Base-by-base conservation (phyloP, 441 rosid genomes). In the Metrosideros polymorpha region DNA sequence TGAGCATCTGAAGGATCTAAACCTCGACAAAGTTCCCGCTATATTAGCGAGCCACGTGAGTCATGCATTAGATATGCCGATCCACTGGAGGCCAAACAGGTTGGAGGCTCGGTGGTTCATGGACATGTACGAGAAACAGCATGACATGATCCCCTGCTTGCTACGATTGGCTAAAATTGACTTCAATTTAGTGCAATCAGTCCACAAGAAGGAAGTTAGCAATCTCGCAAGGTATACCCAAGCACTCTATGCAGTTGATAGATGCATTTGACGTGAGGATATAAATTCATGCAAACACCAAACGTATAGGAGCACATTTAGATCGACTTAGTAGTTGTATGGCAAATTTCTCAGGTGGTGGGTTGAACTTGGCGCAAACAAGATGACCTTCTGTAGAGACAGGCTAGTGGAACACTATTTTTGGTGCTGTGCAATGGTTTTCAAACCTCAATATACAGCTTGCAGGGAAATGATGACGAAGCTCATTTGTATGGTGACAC, bases 81-180 rank as follows among this genome's bases (percentile, higher is more conserved):
- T 89, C 75, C 91, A 88, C 43, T 49, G 87, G 86, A 89, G 90
- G 82, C 87, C 87, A 86, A 18, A 87, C 19, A 88, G 89, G 29
- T 84, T 83, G 76, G 91, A 87, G 86, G 82, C 92, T 9, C 57
- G 87, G 42, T 88, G 88, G 55, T 89, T 86, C 47, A 82, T 89
- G 24, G 32, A 87, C 9, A 59, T 82, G 54, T 88, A 86, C 32
- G 24, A 86, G 85, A 42, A 24, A 39, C 82, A 83, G n/a, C 43
- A 32, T n/a, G 82, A 82, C 84, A 43, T 30, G 45, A 57, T 51
- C 76, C 79, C 3, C n/a, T 5, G 57, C 55, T 84, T 88, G 61
- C 56, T 87, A 2, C 66, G 85, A 7, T 52, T 89, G 13, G 92
- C 92, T 4, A 89, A 85, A 30, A 8, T 84, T 29, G 92, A 90